phyloP scores from a whole-genome alignment of 2,329 filamentous ascomycete genomes.

The Venturiaceae sp. region DNA sequence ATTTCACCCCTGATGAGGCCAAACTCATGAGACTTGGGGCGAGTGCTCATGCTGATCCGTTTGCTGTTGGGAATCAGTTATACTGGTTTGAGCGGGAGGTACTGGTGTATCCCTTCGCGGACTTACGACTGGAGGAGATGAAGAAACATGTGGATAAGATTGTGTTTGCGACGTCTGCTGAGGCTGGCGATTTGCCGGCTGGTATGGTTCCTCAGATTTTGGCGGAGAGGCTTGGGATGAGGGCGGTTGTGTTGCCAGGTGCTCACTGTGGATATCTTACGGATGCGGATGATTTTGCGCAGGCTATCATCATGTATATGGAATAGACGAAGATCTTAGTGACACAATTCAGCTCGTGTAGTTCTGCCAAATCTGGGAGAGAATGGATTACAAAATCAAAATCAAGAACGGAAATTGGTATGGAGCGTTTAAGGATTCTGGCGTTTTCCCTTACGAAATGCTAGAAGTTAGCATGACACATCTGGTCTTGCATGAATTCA shows the following conservation, averaged over 20 bases:
- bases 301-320: slow-evolving; percentile 1
- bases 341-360: too few relatives aligned
- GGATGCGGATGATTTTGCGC: slow-evolving; percentile 4
- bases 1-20: neutral
- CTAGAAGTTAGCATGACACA: too few relatives aligned
- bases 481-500: too few relatives aligned
- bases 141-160: slow-evolving; percentile 7
- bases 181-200: slow-evolving; percentile 5
- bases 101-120: slow-evolving; percentile 10
- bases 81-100: slow-evolving; percentile 14
- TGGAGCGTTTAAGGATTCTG: too few relatives aligned
- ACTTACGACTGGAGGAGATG: slow-evolving; percentile 7
- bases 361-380: too few relatives aligned
- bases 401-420: too few relatives aligned
- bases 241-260: slow-evolving; percentile 10
- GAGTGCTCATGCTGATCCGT: neutral
- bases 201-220: slow-evolving; percentile 6
- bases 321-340: neutral
- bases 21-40: neutral
- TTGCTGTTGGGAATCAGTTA: slow-evolving; percentile 6
- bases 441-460: too few relatives aligned
- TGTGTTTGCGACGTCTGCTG: slow-evolving; percentile 9
- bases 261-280: slow-evolving; percentile 11
- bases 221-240: slow-evolving; percentile 9
- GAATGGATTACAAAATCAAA: too few relatives aligned